Evolutionary conservation across 2,329 filamentous ascomycete species (phyloP).

Genomic region (Penicillium frequentans): DNA sequence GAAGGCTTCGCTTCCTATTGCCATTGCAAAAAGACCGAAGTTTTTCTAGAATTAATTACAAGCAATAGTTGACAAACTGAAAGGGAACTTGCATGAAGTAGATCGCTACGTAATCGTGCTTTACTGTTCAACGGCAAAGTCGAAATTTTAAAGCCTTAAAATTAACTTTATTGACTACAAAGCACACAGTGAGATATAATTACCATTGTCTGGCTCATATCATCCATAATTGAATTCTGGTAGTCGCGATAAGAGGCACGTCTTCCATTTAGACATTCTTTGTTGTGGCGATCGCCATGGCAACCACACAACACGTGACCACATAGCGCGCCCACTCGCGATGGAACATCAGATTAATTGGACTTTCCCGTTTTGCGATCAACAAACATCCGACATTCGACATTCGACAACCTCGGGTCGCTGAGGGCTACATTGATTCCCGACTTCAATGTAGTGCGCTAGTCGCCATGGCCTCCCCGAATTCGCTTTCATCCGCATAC

Average conservation of each 20-base stretch:
- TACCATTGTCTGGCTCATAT: background rate
- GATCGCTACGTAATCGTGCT: background rate
- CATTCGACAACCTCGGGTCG: slow-evolving; percentile 20
- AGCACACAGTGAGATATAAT: background rate
- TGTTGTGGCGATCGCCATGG: slow-evolving; percentile 22
- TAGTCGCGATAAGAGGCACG: background rate
- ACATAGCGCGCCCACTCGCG: slow-evolving; percentile 8
- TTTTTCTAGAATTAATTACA: background rate
- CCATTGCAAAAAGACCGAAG: background rate
- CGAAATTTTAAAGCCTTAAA: background rate
- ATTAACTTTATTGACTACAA: background rate
- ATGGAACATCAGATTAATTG: slow-evolving; percentile 17
- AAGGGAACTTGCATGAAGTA: background rate
- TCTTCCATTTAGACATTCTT: slow-evolving; percentile 8
- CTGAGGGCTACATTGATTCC: slow-evolving; percentile 24
- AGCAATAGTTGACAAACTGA: background rate
- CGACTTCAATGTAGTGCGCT: slow-evolving; percentile 28
- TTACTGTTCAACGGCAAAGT: background rate
- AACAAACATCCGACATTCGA: slow-evolving; percentile 27
- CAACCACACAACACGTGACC: slow-evolving; percentile 20
- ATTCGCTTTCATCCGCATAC: slow-evolving; percentile 38
- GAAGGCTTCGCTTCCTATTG: too few species aligned
- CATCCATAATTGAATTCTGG: background rate
- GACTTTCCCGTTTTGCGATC: slow-evolving; percentile 14
- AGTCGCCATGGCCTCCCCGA: slow-evolving; percentile 37